A percentile compares a stretch with the other conserved stretches of the same genome.
Conservation (phyloP, 2,329 filamentous ascomycete species). For the Pyrenophora tritici-repentis region DNA sequence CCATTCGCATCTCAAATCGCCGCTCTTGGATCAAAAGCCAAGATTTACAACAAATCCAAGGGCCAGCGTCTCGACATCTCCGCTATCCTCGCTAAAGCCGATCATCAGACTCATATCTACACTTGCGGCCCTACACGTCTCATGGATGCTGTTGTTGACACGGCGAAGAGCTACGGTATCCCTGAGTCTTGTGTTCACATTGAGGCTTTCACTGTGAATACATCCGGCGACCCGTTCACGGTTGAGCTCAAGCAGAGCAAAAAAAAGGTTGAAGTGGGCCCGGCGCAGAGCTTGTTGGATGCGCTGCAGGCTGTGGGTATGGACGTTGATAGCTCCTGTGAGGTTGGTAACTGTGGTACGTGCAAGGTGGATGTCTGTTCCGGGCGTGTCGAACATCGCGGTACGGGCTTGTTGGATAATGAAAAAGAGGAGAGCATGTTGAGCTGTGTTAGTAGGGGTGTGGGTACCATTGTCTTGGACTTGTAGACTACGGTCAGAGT, state of each 20-base stretch:
- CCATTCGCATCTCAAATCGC: slow-evolving; percentile 60
- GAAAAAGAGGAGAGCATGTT: slow-evolving; percentile 46
- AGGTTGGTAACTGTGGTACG: slow-evolving; percentile 53
- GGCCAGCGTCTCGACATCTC: slow-evolving; percentile 60
- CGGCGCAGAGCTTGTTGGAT: slow-evolving; percentile 50
- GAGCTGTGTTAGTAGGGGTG: slow-evolving; percentile 46
- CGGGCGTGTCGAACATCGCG: slow-evolving; percentile 49
- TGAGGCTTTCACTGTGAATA: slow-evolving; percentile 62
- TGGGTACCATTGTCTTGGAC: slow-evolving; percentile 43
- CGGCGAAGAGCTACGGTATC: slow-evolving; percentile 52
- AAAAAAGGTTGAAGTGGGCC: slow-evolving; percentile 52
- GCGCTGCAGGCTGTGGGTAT: slow-evolving; percentile 51
- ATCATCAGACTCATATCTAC: slow-evolving; percentile 64
- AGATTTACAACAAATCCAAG: slow-evolving; percentile 59
- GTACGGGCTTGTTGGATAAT: slow-evolving; percentile 44
- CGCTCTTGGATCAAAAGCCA: slow-evolving; percentile 50
- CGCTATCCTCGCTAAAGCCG: slow-evolving; percentile 52
- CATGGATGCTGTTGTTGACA: slow-evolving; percentile 57
- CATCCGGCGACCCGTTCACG: slow-evolving; percentile 64
- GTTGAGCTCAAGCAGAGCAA: slow-evolving; percentile 56
- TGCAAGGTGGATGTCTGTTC: slow-evolving; percentile 48
- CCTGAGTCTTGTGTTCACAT: slow-evolving; percentile 61
- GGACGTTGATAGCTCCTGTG: slow-evolving; percentile 52
- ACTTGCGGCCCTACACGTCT: slow-evolving; percentile 64
- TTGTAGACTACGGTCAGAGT: slow-evolving; percentile 15